phyloP scores from a whole-genome alignment of 441 rosid species.

The Theobroma grandiflorum region DNA sequence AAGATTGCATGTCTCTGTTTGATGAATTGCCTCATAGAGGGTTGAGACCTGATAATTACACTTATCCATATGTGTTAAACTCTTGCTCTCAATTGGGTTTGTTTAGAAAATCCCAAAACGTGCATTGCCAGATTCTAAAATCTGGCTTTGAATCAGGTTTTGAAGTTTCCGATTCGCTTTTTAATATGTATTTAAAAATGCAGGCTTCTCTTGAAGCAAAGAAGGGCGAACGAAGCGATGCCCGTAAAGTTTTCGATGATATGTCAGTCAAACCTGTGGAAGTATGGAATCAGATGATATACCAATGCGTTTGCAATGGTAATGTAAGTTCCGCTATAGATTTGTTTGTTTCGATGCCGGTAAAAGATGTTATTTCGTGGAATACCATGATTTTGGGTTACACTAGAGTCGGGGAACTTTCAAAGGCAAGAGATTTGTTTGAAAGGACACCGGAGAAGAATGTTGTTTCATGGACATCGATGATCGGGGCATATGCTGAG shows the following conservation, averaged over 20 bases:
- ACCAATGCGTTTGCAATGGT: not conserved
- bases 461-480: constrained; percentile 41
- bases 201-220: not conserved
- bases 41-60: constrained; percentile 39
- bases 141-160: constrained; percentile 32
- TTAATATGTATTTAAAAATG: constrained; percentile 35
- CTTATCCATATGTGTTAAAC: constrained; percentile 42
- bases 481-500: constrained; percentile 35
- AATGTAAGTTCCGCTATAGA: not conserved
- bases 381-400: constrained; percentile 40
- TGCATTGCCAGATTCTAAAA: constrained; percentile 39
- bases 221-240: not conserved
- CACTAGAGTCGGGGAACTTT: constrained; percentile 19
- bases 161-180: constrained; percentile 36
- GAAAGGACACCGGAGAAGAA: constrained; percentile 42
- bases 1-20: constrained; percentile 33
- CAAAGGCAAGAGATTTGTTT: constrained; percentile 38
- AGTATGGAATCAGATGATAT: constrained; percentile 24
- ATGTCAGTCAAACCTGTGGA: constrained; percentile 18
- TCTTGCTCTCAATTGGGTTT: constrained; percentile 35
- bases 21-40: constrained; percentile 44
- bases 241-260: constrained; percentile 25
- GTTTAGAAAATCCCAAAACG: constrained; percentile 23
- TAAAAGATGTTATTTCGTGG: constrained; percentile 25
- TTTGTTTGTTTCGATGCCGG: constrained; percentile 20